These are phyloP conservation scores for Chlamydomonas incerta DNA, from an alignment of 139 green algal species.

Conservation along the genomic window DNA sequence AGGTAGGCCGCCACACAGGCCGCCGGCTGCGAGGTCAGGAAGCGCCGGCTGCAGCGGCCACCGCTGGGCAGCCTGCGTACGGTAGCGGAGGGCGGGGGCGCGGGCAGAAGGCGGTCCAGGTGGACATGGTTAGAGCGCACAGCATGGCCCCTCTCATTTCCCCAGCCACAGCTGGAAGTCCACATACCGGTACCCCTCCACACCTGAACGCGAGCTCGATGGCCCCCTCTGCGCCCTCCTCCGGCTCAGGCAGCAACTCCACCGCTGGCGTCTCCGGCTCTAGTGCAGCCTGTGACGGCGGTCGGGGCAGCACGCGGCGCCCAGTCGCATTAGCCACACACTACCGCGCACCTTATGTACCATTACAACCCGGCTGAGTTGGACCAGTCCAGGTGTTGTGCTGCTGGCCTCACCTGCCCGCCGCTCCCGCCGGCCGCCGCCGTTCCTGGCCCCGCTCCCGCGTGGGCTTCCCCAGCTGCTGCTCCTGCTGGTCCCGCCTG, in stretches of 20 bases:
- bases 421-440: background rate
- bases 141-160: background rate
- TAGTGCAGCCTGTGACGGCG: too few relatives aligned
- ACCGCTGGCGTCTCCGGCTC: too few relatives aligned
- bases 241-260: constrained; percentile 10
- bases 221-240: constrained; percentile 22
- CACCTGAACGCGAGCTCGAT: constrained; percentile 37
- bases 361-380: too few relatives aligned
- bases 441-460: background rate
- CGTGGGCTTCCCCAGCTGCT: background rate
- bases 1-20: background rate
- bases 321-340: too few relatives aligned
- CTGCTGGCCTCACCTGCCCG: background rate
- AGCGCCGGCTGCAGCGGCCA: background rate
- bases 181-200: background rate
- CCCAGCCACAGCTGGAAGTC: too few relatives aligned
- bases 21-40: background rate
- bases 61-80: constrained; percentile 8
- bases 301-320: background rate
- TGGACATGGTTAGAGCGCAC: background rate
- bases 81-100: too few relatives aligned
- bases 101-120: too few relatives aligned
- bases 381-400: too few relatives aligned
- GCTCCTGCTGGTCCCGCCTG: background rate
- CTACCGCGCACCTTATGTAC: too few relatives aligned